Evolutionary conservation across 2,329 filamentous ascomycete genomes (phyloP).

Genomic region (Microcyclosporella mali): DNA sequence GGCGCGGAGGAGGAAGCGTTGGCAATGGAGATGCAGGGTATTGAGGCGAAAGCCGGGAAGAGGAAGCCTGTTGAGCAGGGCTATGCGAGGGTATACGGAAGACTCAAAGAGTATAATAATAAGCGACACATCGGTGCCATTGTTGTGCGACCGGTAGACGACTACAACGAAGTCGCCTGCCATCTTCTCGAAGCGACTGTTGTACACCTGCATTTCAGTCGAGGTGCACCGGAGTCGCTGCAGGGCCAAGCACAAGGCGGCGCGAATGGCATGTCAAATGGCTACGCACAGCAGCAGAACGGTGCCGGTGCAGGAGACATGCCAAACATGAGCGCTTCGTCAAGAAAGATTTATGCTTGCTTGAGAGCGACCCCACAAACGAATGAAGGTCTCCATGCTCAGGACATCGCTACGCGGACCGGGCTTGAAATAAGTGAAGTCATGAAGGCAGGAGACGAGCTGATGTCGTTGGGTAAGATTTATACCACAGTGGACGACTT

Average conservation of each 20-base stretch:
- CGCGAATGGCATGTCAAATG: constrained; percentile 22
- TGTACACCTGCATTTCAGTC: constrained; percentile 77
- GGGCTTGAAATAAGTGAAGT: constrained; percentile 65
- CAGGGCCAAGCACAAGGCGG: constrained; percentile 35
- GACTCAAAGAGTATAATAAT: constrained; percentile 75
- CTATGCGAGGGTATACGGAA: constrained; percentile 81
- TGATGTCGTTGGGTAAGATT: constrained; percentile 66
- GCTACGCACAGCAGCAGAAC: constrained; percentile 27
- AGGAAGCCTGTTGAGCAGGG: constrained; percentile 61
- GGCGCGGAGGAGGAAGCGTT: constrained; percentile 42
- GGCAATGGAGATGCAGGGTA: constrained; percentile 28
- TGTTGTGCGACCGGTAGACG: constrained; percentile 69
- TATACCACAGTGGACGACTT: constrained; percentile 90
- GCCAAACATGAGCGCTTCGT: constrained; percentile 42
- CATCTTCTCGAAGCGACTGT: constrained; percentile 86
- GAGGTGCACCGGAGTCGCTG: constrained; percentile 53
- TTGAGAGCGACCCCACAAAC: constrained; percentile 62
- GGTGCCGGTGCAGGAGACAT: constrained; percentile 31
- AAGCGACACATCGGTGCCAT: constrained; percentile 76
- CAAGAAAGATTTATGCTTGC: constrained; percentile 63
- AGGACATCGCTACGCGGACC: constrained; percentile 63
- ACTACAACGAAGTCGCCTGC: constrained; percentile 89
- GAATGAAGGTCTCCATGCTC: constrained; percentile 78
- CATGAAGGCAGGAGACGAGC: constrained; percentile 70
- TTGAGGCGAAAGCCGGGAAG: constrained; percentile 34